Base-by-base conservation (phyloP, 2,329 filamentous ascomycete genomes). In the Colletotrichum trifolii region DNA sequence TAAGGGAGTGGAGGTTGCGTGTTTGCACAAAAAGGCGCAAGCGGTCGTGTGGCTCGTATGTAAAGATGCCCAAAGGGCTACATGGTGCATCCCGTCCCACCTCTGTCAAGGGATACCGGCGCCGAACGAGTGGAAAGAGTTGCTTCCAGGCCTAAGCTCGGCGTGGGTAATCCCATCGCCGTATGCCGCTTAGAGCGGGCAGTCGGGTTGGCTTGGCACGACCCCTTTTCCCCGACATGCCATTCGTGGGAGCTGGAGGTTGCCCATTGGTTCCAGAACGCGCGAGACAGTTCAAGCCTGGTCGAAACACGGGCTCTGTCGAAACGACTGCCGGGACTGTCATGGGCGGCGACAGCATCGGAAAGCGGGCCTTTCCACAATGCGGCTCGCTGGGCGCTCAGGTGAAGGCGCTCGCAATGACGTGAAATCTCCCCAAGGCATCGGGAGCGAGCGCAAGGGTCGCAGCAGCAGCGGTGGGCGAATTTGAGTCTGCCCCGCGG, bases 141-240 rank as follows among this genome's bases (percentile, higher is more conserved):
- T 25, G 4, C 25, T 25, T 25, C 25, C 39, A 17, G 60, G 42
- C 43, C 35, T 48, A 42, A 63, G 47, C 34, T 53, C 46, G 47
- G 36, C 46, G 46, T 34, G 38, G 12, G 42, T 42, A 45, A 34
- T n/a, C 15, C 25, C 25, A 25, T 25, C 25, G 25, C 25, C 25
- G 25, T 25, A 25, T 25, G 25, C 39, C 17, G 48, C 58, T 39
- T 54, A 54, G 42, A 17, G 55, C 48, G 48, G 55, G 33, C 49
- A 33, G 38, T 17, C 25, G 25, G 34, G 15, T 55, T 35, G 55
- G 35, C 57, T 61, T 65, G 57, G 62, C 57, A 35, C 38, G 49
- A 46, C 38, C 48, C 59, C 60, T 53, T 49, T 64, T 66, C 38
- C 54, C 54, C 49, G 54, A 60, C 54, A 64, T 64, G 49, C 55